phyloP scores from a whole-genome alignment of 495 filamentous ascomycete species.

The Neurospora sp. region DNA sequence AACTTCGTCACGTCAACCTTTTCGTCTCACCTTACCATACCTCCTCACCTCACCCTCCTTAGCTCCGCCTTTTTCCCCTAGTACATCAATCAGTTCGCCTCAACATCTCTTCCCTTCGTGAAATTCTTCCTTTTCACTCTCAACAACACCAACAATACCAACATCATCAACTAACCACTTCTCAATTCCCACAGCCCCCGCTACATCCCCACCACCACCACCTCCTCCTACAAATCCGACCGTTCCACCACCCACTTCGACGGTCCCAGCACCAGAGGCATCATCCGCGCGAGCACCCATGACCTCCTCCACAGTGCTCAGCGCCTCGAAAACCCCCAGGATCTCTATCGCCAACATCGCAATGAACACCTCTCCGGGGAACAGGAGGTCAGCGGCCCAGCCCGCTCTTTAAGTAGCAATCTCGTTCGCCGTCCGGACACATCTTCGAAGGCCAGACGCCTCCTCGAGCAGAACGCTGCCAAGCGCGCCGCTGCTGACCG shows the following conservation, averaged over 20 bases:
- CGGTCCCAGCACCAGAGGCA: background rate
- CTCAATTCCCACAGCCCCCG: background rate
- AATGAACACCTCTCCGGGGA: background rate
- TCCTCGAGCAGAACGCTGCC: background rate
- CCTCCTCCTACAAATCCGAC: background rate
- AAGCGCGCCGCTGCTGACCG: background rate
- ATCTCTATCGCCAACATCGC: background rate
- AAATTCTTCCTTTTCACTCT: too few species aligned
- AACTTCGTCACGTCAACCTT: too few species aligned
- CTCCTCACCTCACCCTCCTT: too few species aligned
- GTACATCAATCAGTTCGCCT: too few species aligned
- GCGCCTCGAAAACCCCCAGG: background rate
- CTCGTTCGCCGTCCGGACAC: background rate
- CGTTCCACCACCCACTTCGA: background rate
- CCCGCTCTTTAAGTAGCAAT: background rate
- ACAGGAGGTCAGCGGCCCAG: background rate
- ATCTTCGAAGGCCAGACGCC: background rate
- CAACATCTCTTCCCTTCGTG: too few species aligned
- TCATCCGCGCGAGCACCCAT: background rate
- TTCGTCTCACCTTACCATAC: too few species aligned
- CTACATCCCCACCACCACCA: background rate
- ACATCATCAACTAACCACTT: background rate
- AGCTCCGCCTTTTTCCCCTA: too few species aligned
- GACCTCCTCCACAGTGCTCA: background rate
- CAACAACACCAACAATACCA: too few species aligned